Percentiles rank a stretch among this genome's conserved stretches.
phyloP scores from a whole-genome alignment of 768 basidiomycete species.

The Paxillus ammoniavirescens region DNA sequence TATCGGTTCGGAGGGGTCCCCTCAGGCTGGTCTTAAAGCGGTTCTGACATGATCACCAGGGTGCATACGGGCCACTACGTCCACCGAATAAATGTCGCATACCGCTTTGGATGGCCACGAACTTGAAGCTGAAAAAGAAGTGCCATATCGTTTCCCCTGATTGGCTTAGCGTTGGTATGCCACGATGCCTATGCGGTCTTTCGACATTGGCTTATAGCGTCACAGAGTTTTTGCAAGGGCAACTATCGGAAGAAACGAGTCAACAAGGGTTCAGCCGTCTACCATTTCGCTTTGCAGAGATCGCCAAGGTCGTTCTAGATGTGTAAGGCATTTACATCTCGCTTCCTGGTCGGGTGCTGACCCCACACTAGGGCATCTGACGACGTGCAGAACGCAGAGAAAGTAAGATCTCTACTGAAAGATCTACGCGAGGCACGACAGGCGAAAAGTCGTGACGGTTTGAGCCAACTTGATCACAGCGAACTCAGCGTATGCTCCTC shows the following conservation, averaged over 20 bases:
- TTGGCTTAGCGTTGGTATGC: slow-evolving; percentile 85
- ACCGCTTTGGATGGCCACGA: slow-evolving; percentile 96
- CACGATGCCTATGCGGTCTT: not conserved
- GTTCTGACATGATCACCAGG: slow-evolving; percentile 45
- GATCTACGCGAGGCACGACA: slow-evolving; percentile 96
- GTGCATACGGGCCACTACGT: slow-evolving; percentile 87
- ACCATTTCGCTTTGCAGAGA: slow-evolving; percentile 88
- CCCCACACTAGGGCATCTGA: slow-evolving; percentile 70
- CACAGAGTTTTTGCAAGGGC: slow-evolving; percentile 77
- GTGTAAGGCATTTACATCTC: slow-evolving; percentile 52
- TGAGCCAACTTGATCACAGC: slow-evolving; percentile 75
- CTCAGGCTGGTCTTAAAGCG: slow-evolving; percentile 4
- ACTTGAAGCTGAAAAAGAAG: slow-evolving; percentile 92
- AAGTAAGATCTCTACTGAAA: slow-evolving; percentile 81
- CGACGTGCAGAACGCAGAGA: slow-evolving; percentile 83
- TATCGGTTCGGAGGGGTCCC: slow-evolving; percentile 67
- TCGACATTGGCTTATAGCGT: not conserved
- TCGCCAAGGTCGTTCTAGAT: slow-evolving; percentile 90
- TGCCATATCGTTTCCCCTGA: slow-evolving; percentile 88
- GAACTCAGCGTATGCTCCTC: slow-evolving; percentile 69
- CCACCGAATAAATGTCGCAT: slow-evolving; percentile 83
- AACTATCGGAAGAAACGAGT: slow-evolving; percentile 72
- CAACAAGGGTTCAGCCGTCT: slow-evolving; percentile 72
- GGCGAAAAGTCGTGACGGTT: slow-evolving; percentile 87
- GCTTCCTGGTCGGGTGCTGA: not conserved